Evolutionary conservation across 1,284 basidiomycete genomes (phyloP), one percentile per base, ranked within the genome.

Genomic region (Melampsora americana): DNA sequence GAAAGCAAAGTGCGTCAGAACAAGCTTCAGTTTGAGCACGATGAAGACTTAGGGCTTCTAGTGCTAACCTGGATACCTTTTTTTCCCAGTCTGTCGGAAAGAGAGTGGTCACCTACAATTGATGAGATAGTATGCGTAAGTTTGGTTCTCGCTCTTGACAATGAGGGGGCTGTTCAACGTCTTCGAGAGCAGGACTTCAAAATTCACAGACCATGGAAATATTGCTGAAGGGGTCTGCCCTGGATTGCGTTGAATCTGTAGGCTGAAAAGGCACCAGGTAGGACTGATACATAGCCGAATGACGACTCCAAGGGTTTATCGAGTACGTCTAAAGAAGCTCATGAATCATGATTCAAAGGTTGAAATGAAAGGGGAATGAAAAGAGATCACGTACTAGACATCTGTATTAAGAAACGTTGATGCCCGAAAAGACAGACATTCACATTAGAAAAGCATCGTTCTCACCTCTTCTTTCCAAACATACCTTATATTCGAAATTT

Each of bases 231-330:
- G 7, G 95, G 95, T 11, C 92, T 87, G 1, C 95, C 95, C 78
- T 90, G 89, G 80, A 99, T 95, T 30, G 96, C 95, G 28, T 90
- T 88, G 84, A 85, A 97, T 35, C 93, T 88, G 83, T 98, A 98
- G 5, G 93, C 93, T 7, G 93, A 95, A 86, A 98, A 98, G 66
- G 95, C 95, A 82, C 95, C 95, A 66, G 95, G 95, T 77, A 98
- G 85, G 78, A 97, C 95, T 64, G 92, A 94, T 26, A 93, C 92
- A 78, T 97, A 98, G 67, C 95, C 95, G 81, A 98, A 98, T 78
- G 89, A 90, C 80, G 92, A 94, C 84, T 98, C 95, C 64, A 95
- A 86, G 1, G 95, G 95, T 83, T 95, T 94, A 82, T 93, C 92
- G 18, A 78, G 66, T n/a, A 68, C 65, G 50, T 74, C 73, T 67